phyloP scores from a whole-genome alignment of 1,284 basidiomycete genomes.

The Pseudozyma pruni region DNA sequence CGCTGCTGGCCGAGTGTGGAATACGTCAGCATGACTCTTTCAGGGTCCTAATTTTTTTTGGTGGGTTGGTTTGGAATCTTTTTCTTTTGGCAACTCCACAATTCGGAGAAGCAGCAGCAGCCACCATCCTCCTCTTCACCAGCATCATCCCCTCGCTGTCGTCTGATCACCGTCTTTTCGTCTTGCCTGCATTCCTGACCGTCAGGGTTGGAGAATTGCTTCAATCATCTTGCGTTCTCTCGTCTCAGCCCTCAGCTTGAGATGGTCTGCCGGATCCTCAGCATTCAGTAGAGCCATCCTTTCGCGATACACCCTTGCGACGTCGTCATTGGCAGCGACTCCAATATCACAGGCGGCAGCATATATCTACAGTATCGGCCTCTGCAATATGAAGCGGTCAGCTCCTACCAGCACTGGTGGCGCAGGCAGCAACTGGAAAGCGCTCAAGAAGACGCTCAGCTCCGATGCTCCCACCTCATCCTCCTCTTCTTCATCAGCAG shows the following conservation, averaged over 20 bases:
- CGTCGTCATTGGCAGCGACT: not conserved
- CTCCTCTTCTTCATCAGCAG: conserved; percentile 3
- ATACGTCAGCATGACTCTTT: conserved; percentile 35
- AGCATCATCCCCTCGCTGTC: not conserved
- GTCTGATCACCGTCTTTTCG: not conserved
- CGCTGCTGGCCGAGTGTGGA: not conserved
- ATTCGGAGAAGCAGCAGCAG: not conserved
- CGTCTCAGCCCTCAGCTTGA: conserved; percentile 5
- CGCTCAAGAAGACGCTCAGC: conserved; percentile 50
- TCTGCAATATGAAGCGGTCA: conserved; percentile 23
- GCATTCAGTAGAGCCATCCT: not conserved
- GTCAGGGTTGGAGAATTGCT: conserved; percentile 1
- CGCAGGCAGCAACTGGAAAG: conserved; percentile 64
- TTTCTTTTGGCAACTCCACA: conserved; percentile 1
- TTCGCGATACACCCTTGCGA: not conserved
- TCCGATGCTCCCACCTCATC: conserved; percentile 22
- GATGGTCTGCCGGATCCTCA: conserved; percentile 9
- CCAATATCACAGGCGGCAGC: too few species aligned
- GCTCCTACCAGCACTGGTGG: conserved; percentile 2
- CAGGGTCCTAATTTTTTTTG: conserved; percentile 6
- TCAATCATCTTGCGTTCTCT: conserved; percentile 18
- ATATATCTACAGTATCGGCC: not conserved
- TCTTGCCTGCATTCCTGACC: not conserved
- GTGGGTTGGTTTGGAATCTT: conserved; percentile 5
- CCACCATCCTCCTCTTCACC: not conserved